Conservation (phyloP, 495 filamentous ascomycete species). For the Penicillium goetzii region DNA sequence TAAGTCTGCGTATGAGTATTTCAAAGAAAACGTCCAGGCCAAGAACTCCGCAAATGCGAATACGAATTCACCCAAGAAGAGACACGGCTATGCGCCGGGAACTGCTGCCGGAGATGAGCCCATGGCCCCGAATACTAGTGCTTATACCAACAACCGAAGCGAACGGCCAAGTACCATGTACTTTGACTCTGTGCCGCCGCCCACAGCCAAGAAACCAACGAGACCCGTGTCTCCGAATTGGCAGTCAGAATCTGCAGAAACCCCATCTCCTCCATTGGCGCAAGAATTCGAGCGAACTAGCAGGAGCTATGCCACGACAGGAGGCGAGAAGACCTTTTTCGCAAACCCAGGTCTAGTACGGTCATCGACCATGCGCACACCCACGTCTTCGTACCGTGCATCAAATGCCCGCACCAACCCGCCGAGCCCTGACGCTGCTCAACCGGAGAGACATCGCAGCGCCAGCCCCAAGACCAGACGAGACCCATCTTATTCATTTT, state of each 20-base stretch:
- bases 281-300: conserved; percentile 58
- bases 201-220: conserved; percentile 47
- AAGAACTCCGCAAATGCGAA: conserved; percentile 35
- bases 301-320: conserved; percentile 68
- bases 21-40: conserved; percentile 38
- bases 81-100: conserved; percentile 57
- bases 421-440: conserved; percentile 36
- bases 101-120: conserved; percentile 60
- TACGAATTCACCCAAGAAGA: conserved; percentile 51
- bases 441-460: conserved; percentile 41
- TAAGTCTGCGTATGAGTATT: conserved; percentile 53
- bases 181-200: conserved; percentile 40
- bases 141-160: conserved; percentile 50
- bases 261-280: conserved; percentile 23
- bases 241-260: conserved; percentile 25
- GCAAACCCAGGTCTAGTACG: conserved; percentile 48
- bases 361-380: conserved; percentile 50
- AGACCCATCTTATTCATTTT: conserved; percentile 32
- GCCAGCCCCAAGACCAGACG: conserved; percentile 44
- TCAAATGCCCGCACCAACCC: conserved; percentile 41
- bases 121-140: conserved; percentile 55
- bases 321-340: conserved; percentile 71
- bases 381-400: conserved; percentile 38
- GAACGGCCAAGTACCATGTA: conserved; percentile 43
- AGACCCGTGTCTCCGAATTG: conserved; percentile 24